Conservation (phyloP, 345 rosid species). For the Pistacia integerrima region DNA sequence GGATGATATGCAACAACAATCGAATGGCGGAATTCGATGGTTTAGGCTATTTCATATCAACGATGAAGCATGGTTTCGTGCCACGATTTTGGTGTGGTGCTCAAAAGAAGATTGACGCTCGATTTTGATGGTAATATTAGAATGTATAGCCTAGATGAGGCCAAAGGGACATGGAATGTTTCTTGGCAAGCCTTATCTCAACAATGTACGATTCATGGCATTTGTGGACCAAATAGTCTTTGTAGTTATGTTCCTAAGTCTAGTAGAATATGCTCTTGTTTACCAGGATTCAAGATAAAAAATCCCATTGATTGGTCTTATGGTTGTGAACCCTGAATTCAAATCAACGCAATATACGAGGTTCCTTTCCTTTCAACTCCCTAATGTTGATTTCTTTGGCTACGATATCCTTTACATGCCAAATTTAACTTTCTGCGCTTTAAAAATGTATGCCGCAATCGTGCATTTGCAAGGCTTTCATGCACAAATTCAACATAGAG, state of each 20-base stretch:
- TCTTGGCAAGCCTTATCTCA: conserved; percentile 25
- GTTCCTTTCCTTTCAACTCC: conserved; percentile 22
- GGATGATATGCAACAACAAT: conserved; percentile 30
- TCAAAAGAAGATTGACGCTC: conserved; percentile 34
- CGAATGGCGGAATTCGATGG: conserved; percentile 27
- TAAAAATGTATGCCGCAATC: conserved; percentile 8
- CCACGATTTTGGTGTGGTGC: conserved; percentile 32
- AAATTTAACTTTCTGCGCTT: conserved; percentile 19
- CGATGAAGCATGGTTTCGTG: conserved; percentile 23
- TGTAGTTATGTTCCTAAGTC: conserved; percentile 22
- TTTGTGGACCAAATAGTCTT: conserved; percentile 37
- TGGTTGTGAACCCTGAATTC: conserved; percentile 36
- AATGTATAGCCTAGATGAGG: conserved; percentile 29
- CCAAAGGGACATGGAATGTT: conserved; percentile 25
- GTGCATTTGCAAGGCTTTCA: conserved; percentile 35
- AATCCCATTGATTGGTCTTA: conserved; percentile 31
- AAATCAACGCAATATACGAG: conserved; percentile 9
- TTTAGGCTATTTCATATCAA: conserved; percentile 29
- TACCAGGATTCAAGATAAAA: conserved; percentile 29
- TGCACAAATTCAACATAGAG: not conserved
- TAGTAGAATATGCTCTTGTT: conserved; percentile 41
- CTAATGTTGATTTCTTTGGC: conserved; percentile 31
- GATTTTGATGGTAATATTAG: conserved; percentile 44
- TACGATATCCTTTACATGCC: not conserved
- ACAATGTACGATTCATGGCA: conserved; percentile 32